Conservation (phyloP, 768 basidiomycete genomes). For the Termitomyces sp. region DNA sequence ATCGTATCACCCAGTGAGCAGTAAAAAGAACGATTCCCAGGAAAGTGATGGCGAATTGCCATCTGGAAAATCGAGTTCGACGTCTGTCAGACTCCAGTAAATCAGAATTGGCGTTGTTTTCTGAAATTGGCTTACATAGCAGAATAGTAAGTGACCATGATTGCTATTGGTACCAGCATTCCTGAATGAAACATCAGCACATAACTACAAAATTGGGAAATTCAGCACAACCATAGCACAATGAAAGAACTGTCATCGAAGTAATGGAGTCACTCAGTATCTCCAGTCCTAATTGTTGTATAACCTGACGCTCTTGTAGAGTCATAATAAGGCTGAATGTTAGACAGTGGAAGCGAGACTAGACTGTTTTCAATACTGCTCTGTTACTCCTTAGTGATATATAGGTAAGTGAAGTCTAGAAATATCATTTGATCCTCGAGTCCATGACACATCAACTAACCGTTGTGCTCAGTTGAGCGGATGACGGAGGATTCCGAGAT, state of each 20-base stretch:
- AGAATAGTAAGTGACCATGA: not conserved
- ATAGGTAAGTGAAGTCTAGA: too few relatives aligned
- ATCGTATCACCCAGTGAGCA: not conserved
- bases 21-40: not conserved
- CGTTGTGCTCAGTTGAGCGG: too few relatives aligned
- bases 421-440: too few relatives aligned
- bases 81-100: not conserved
- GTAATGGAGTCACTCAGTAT: not conserved
- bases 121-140: not conserved
- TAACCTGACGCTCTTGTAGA: not conserved
- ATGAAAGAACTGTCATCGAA: not conserved
- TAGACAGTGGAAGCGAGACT: not conserved
- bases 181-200: not conserved
- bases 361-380: not conserved
- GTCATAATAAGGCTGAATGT: not conserved
- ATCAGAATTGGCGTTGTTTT: not conserved
- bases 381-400: not conserved
- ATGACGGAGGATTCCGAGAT: too few relatives aligned
- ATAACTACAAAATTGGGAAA: too few relatives aligned
- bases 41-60: not conserved
- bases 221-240: not conserved
- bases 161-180: not conserved
- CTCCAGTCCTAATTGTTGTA: not conserved
- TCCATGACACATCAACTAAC: too few relatives aligned
- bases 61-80: not conserved